Conservation (phyloP, 1,284 basidiomycete species). For the Wolfiporia cocos region DNA sequence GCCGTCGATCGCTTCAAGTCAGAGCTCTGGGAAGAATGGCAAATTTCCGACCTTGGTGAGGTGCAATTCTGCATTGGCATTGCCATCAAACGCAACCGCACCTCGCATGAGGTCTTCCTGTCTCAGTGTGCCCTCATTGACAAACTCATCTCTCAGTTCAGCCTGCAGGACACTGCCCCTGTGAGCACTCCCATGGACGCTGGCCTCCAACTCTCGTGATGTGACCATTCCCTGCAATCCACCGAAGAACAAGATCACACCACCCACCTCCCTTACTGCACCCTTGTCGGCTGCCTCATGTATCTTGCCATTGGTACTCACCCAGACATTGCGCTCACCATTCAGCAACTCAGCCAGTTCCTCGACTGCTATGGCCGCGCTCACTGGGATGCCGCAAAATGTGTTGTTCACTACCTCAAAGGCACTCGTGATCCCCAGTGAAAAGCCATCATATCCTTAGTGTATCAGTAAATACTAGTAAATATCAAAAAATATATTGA, state of each 20-base stretch:
- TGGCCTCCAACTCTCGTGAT: neutral
- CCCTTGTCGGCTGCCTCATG: conserved; percentile 20
- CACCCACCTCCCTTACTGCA: conserved; percentile 1
- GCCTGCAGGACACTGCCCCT: conserved; percentile 14
- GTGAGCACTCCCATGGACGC: conserved; percentile 13
- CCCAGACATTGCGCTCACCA: conserved; percentile 14
- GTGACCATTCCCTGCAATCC: neutral
- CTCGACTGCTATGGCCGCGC: neutral
- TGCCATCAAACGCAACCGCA: conserved; percentile 23
- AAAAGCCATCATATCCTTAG: too few species aligned
- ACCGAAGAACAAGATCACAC: neutral
- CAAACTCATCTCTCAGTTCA: conserved; percentile 21
- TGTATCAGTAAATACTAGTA: too few species aligned
- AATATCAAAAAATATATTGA: too few species aligned
- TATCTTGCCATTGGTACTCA: conserved; percentile 31
- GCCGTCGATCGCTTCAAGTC: conserved; percentile 14
- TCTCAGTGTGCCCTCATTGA: conserved; percentile 25
- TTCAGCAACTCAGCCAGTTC: neutral
- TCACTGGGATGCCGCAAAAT: conserved; percentile 25
- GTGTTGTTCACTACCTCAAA: conserved; percentile 34
- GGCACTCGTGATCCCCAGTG: conserved; percentile 28
- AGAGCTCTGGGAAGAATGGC: conserved; percentile 24
- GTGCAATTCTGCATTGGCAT: conserved; percentile 29
- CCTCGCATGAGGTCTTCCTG: conserved; percentile 21
- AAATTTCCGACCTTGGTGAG: too few species aligned